A percentile compares a stretch with the other conserved stretches of the same genome.
phyloP scores from a whole-genome alignment of 495 filamentous ascomycete species.

The Coniosporium apollinis region DNA sequence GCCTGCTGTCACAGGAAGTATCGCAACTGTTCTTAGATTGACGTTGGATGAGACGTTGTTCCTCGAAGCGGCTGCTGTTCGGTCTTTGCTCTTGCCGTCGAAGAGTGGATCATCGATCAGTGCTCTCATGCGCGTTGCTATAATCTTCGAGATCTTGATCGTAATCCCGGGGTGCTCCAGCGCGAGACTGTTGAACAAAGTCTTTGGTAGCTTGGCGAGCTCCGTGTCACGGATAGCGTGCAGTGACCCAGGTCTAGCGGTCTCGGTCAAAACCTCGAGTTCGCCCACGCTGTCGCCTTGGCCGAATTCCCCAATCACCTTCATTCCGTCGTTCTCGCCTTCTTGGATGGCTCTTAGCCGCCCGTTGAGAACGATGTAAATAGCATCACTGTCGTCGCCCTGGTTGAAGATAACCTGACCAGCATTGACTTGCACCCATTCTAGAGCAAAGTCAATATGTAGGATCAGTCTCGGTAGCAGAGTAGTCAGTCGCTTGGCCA shows the following conservation, averaged over 20 bases:
- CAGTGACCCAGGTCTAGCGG: conserved; percentile 68
- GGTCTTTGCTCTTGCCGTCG: conserved; percentile 30
- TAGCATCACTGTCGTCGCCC: conserved; percentile 91
- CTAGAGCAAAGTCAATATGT: conserved; percentile 93
- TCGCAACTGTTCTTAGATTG: conserved; percentile 83
- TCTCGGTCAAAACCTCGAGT: conserved; percentile 92
- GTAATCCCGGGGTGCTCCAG: conserved; percentile 96
- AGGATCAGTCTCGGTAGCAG: conserved; percentile 81
- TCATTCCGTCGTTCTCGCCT: conserved; percentile 60
- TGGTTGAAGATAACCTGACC: conserved; percentile 91
- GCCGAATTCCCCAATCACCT: conserved; percentile 81
- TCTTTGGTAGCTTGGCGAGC: conserved; percentile 87
- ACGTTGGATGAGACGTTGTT: conserved; percentile 69
- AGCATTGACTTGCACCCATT: conserved; percentile 93
- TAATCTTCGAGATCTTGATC: conserved; percentile 97
- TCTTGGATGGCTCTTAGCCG: conserved; percentile 69
- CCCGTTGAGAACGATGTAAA: conserved; percentile 94
- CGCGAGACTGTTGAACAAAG: conserved; percentile 91
- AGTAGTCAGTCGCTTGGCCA: conserved; percentile 85
- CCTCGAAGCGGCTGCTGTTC: conserved; percentile 33
- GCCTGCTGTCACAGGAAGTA: conserved; percentile 77
- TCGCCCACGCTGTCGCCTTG: conserved; percentile 97
- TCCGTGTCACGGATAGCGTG: conserved; percentile 96
- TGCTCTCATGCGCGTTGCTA: conserved; percentile 84
- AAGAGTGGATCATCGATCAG: conserved; percentile 65